These are phyloP conservation scores for Trametes coccinea DNA, from an alignment of 768 basidiomycete genomes.

Conservation along the genomic window DNA sequence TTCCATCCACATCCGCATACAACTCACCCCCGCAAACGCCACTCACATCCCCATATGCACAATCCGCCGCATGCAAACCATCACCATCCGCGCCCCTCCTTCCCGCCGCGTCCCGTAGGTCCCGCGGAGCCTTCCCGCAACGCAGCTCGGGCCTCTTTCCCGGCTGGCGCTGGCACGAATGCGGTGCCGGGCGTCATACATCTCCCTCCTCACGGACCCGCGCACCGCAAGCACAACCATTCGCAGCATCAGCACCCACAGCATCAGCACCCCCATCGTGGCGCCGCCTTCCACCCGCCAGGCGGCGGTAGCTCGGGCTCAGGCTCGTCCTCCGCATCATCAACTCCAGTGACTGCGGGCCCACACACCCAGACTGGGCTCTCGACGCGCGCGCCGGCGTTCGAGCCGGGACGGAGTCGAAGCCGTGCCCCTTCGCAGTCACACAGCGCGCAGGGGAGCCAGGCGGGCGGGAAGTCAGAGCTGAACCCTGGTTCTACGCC, in stretches of 20 bases:
- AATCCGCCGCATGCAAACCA: constrained; percentile 14
- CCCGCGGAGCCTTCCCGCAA: constrained; percentile 20
- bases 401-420: constrained; percentile 44
- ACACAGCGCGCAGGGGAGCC: not conserved
- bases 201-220: constrained; percentile 15
- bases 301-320: constrained; percentile 9
- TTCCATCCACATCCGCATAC: constrained; percentile 21
- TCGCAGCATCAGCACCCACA: constrained; percentile 4
- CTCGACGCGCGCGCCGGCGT: constrained; percentile 56
- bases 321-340: constrained; percentile 22
- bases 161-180: constrained; percentile 6
- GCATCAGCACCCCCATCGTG: constrained; percentile 17
- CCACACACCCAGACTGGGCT: constrained; percentile 37
- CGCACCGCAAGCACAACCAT: constrained; percentile 8
- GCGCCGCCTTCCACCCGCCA: constrained; percentile 7
- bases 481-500: constrained; percentile 31
- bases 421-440: constrained; percentile 8
- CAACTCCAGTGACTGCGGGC: constrained; percentile 18
- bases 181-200: constrained; percentile 30
- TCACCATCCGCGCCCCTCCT: constrained; percentile 15
- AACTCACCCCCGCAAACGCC: constrained; percentile 26
- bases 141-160: constrained; percentile 15
- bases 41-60: constrained; percentile 25
- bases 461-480: constrained; percentile 25
- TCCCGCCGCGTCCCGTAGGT: constrained; percentile 4